phyloP scores from a whole-genome alignment of 371 early-diverging fungal genomes.

The Rhizomucor pusillus region DNA sequence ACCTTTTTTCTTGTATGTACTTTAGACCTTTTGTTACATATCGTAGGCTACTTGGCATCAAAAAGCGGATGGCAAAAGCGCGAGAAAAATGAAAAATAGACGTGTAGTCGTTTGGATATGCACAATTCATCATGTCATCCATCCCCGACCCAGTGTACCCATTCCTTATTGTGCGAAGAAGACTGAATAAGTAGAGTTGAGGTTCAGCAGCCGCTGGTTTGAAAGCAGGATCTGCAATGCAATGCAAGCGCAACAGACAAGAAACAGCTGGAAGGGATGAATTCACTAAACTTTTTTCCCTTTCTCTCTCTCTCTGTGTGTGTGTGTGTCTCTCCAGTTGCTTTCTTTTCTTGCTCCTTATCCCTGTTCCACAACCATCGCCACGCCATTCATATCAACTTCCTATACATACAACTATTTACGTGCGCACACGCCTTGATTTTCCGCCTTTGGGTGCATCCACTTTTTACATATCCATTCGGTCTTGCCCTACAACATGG shows the following conservation, averaged over 20 bases:
- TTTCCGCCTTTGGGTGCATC: background rate
- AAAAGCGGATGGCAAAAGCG: no score
- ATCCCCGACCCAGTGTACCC: no score
- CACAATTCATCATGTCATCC: no score
- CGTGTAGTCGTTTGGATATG: no score
- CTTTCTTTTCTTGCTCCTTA: constrained; percentile 6
- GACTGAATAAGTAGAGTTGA: no score
- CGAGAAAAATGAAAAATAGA: no score
- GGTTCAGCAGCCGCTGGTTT: no score
- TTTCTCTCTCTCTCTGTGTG: constrained; percentile 5
- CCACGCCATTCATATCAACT: background rate
- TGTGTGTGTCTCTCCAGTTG: background rate
- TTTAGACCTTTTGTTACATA: no score
- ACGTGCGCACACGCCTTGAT: background rate
- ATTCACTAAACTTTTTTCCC: background rate
- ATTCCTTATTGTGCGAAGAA: no score
- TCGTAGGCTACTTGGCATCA: no score
- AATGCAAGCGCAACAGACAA: constrained; percentile 10
- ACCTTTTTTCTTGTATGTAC: constrained; percentile 1
- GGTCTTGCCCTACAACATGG: background rate
- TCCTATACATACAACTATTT: background rate
- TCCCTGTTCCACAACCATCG: background rate
- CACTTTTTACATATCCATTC: background rate
- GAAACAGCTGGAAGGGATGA: background rate
- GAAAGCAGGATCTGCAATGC: constrained; percentile 9